Percentiles rank a stretch among this genome's conserved stretches.
Conservation (phyloP, 1,139 yeast genomes). For the Debaryomyces nepalensis region DNA sequence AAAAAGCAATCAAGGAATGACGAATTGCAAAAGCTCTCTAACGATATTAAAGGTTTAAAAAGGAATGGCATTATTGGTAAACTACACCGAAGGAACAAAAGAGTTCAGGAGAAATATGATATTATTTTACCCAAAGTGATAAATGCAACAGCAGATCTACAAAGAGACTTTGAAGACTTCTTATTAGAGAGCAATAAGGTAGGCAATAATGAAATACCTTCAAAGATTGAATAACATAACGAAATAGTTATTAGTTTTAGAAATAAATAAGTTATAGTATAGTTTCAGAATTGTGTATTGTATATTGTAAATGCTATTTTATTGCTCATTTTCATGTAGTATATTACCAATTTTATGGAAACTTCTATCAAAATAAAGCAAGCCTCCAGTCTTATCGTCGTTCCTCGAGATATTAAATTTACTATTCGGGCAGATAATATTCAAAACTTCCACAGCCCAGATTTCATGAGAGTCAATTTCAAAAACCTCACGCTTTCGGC, state of each 20-base stretch:
- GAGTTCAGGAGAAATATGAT: slow-evolving; percentile 44
- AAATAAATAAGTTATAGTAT: slow-evolving; percentile 7
- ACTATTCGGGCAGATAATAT: slow-evolving; percentile 43
- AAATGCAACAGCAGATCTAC: slow-evolving; percentile 24
- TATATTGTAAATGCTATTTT: neutral
- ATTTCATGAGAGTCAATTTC: slow-evolving; percentile 81
- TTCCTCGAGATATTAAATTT: slow-evolving; percentile 22
- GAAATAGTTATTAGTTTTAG: neutral
- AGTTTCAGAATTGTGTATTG: slow-evolving; percentile 4
- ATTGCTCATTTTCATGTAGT: slow-evolving; percentile 23
- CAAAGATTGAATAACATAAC: neutral
- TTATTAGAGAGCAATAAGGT: neutral
- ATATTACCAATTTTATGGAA: slow-evolving; percentile 61
- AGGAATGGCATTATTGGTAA: slow-evolving; percentile 33
- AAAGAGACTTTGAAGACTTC: slow-evolving; percentile 13
- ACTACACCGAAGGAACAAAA: slow-evolving; percentile 34
- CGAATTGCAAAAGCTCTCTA: slow-evolving; percentile 30
- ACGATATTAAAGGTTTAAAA: slow-evolving; percentile 36
- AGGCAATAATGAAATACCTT: neutral
- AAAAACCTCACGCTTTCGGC: slow-evolving; percentile 58
- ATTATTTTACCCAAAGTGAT: slow-evolving; percentile 40
- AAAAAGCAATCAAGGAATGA: slow-evolving; percentile 32
- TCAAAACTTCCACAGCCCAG: slow-evolving; percentile 76
- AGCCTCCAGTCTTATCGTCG: slow-evolving; percentile 52
- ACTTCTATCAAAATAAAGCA: slow-evolving; percentile 64